These are phyloP conservation scores for Penicillium cinerascens DNA, from an alignment of 495 filamentous ascomycete genomes.

Conservation along the genomic window DNA sequence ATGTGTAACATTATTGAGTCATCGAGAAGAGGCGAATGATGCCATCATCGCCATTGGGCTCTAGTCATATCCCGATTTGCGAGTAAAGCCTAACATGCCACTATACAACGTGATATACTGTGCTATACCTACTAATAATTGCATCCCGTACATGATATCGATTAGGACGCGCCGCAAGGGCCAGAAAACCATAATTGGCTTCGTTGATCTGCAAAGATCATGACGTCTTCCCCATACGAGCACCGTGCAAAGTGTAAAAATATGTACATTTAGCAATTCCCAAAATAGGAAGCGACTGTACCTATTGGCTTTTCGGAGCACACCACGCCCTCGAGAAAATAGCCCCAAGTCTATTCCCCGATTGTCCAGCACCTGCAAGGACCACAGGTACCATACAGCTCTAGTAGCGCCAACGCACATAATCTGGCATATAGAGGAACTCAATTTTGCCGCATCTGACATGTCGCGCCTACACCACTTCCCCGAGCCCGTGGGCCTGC, in stretches of 20 bases:
- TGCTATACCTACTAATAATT: conserved; percentile 16
- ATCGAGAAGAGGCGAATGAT: not conserved
- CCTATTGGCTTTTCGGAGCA: not conserved
- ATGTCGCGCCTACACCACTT: conserved; percentile 14
- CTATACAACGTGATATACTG: not conserved
- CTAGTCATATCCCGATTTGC: not conserved
- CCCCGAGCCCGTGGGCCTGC: conserved; percentile 21
- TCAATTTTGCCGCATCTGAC: conserved; percentile 31
- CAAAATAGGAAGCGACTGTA: not conserved
- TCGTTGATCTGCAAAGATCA: not conserved
- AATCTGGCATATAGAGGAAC: conserved; percentile 19
- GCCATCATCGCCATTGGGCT: not conserved
- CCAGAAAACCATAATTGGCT: conserved; percentile 2
- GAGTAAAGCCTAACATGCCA: not conserved
- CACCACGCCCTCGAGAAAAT: not conserved
- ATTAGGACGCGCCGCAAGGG: conserved; percentile 19
- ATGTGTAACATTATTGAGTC: not conserved
- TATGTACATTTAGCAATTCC: not conserved
- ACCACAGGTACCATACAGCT: conserved; percentile 23
- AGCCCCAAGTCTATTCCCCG: conserved; percentile 17
- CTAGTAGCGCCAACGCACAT: conserved; percentile 14
- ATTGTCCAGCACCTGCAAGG: conserved; percentile 25
- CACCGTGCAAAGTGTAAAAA: not conserved
- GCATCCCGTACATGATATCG: conserved; percentile 11
- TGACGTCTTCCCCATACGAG: not conserved